Evolutionary conservation across 1,284 basidiomycete genomes (phyloP), one percentile per base, ranked within the genome.

Genomic region (Ceratorhiza oryzae-sativae): DNA sequence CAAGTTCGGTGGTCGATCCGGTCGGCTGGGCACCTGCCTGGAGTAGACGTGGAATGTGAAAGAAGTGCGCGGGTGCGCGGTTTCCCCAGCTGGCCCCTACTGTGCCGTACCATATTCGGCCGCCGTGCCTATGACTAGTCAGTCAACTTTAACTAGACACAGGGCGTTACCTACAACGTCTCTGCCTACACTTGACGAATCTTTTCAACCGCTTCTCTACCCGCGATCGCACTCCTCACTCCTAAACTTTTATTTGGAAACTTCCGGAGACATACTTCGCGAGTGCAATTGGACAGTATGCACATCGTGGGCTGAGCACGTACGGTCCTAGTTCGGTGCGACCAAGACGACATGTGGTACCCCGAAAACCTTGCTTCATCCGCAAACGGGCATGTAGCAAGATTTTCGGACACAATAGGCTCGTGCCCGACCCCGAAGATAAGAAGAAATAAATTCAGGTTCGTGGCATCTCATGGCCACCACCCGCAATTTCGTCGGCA

Each of bases 1-100:
- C 62, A 65, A 65, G 41, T 48, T 51, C 62, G 62, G 62, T 9
- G 46, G 36, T 48, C 45, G 53, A 55, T 34, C 51, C 34, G 51
- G 51, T 49, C 62, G 48, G 60, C 48, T 20, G 60, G 23, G 30
- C 60, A 27, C 27, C 20, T 12, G n/a, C 58, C 18, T 18, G 18
- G 34, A 42, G 20, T 18, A 3, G 51, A 13, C 27, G 15, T 34
- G 51, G 51, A 55, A 55, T 34, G 30, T 30, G 12, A 55, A n/a
- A 55, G 51, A 55, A 55, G 27, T 15, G 23, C 58, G 58, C 34
- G 41, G 58, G 36, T 59, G 36, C 12, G 34, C 51, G 51, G 30
- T 55, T 55, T 30, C 51, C 34, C n/a, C 58, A 59, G 36, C 58
- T 59, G 58, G 23, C 58, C 25, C 41, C n/a, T n/a, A 25, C 13